Conservation (phyloP, 2,329 filamentous ascomycete genomes). For the Colletotrichum lini region DNA sequence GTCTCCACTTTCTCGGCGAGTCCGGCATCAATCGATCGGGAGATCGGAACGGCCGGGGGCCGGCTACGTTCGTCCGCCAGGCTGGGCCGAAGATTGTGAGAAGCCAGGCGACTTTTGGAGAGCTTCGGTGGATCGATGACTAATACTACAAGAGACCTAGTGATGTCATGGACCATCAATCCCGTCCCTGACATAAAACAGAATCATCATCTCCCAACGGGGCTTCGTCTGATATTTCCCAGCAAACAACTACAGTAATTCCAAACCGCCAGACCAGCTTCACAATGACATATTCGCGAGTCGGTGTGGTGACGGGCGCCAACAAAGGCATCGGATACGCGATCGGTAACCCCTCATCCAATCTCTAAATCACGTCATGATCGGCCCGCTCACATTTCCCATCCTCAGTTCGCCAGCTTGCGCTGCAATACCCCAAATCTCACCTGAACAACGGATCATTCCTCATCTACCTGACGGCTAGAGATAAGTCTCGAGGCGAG, state of each 20-base stretch:
- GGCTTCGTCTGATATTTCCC: too few relatives aligned
- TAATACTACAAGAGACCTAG: not conserved
- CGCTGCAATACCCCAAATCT: conserved; percentile 66
- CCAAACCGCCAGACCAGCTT: not conserved
- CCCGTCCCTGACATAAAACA: not conserved
- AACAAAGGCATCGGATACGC: conserved; percentile 59
- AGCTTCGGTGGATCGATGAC: not conserved
- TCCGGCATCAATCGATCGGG: not conserved
- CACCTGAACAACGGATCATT: conserved; percentile 61
- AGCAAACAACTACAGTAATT: not conserved
- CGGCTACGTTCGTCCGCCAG: not conserved
- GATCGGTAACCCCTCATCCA: conserved; percentile 30
- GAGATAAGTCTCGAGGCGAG: conserved; percentile 62
- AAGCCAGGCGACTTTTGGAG: too few relatives aligned
- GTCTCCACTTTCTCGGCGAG: not conserved
- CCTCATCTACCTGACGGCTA: conserved; percentile 68
- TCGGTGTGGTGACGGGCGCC: conserved; percentile 68
- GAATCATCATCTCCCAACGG: not conserved
- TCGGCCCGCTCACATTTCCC: not conserved
- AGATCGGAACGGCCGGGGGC: not conserved
- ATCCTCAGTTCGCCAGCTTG: conserved; percentile 64
- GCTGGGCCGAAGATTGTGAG: too few relatives aligned
- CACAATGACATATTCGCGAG: conserved; percentile 49
- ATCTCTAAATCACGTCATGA: not conserved
- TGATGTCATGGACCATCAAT: conserved; percentile 15